Conservation (phyloP, 163 green algal species). For the Prototheca wickerhamii region DNA sequence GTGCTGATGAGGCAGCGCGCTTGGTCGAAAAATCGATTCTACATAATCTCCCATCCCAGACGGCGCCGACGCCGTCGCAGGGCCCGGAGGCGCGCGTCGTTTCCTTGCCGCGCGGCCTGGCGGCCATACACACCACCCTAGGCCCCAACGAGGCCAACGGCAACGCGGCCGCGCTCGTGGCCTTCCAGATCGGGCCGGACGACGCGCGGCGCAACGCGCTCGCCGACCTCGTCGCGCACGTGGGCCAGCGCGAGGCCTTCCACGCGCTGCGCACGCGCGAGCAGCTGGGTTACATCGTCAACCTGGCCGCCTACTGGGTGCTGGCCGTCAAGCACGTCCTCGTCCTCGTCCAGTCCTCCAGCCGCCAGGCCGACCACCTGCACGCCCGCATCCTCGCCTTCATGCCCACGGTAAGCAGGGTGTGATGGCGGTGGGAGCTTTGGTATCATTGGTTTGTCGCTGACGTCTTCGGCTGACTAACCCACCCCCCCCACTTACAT, state of each 20-base stretch:
- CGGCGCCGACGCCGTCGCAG: slow-evolving; percentile 42
- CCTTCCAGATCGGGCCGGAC: slow-evolving; percentile 67
- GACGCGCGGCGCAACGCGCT: slow-evolving; percentile 57
- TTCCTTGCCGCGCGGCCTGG: slow-evolving; percentile 29
- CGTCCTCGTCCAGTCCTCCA: slow-evolving; percentile 65
- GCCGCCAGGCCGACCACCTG: slow-evolving; percentile 37
- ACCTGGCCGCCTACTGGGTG: slow-evolving; percentile 17
- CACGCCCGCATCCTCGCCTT: slow-evolving; percentile 38
- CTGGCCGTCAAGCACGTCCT: slow-evolving; percentile 24
- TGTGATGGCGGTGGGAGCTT: too few species aligned
- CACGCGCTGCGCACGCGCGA: slow-evolving; percentile 72
- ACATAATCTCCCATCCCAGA: too few species aligned
- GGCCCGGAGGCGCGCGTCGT: slow-evolving; percentile 36
- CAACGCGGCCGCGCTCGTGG: slow-evolving; percentile 64
- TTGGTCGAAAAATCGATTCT: too few species aligned
- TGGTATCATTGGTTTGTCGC: too few species aligned
- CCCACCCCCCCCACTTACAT: background rate
- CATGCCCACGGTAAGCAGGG: background rate
- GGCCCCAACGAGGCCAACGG: slow-evolving; percentile 63
- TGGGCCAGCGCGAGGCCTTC: slow-evolving; percentile 72
- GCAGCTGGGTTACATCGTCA: slow-evolving; percentile 41
- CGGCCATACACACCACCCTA: slow-evolving; percentile 24
- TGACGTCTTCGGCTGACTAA: background rate
- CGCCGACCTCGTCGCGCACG: slow-evolving; percentile 65
- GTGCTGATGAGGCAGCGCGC: too few species aligned